phyloP scores from a whole-genome alignment of 2,329 filamentous ascomycete genomes.

The Mollisia scopiformis region DNA sequence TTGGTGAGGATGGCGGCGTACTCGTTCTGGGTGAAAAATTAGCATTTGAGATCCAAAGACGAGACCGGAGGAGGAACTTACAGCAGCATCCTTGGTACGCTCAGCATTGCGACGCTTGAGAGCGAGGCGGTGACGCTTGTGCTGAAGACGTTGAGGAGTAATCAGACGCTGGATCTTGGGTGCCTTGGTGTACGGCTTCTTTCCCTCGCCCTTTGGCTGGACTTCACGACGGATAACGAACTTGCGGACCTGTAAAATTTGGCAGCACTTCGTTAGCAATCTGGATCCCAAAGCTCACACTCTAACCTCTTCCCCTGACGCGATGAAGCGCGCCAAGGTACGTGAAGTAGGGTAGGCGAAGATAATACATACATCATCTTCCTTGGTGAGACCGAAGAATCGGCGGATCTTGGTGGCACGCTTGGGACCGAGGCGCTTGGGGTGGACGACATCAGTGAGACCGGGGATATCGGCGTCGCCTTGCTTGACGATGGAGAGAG shows the following conservation, averaged over 20 bases:
- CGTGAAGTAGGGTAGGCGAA: constrained; percentile 67
- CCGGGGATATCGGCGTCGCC: constrained; percentile 93
- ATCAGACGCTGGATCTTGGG: constrained; percentile 99
- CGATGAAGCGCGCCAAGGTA: constrained; percentile 10
- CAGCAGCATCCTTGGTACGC: constrained; percentile 98
- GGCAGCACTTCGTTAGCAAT: constrained; percentile 32
- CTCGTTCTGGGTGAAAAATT: constrained; percentile 73
- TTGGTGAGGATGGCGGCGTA: constrained; percentile 95
- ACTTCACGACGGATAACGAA: constrained; percentile 99
- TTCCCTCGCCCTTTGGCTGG: constrained; percentile 95
- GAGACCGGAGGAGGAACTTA: constrained; percentile 56
- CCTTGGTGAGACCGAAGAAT: constrained; percentile 99
- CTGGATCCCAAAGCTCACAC: constrained; percentile 54
- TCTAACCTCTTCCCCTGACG: constrained; percentile 39
- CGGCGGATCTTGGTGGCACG: constrained; percentile 99
- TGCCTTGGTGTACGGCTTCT: constrained; percentile 99
- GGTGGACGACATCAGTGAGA: constrained; percentile 95
- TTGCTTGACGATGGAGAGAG: constrained; percentile 96
- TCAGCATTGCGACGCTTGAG: constrained; percentile 98
- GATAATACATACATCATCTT: constrained; percentile 97
- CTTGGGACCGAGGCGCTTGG: constrained; percentile 99
- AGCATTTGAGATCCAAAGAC: constrained; percentile 1
- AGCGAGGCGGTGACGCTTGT: constrained; percentile 97
- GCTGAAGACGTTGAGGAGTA: constrained; percentile 98
- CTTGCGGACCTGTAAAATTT: constrained; percentile 80